These are phyloP conservation scores for Dactylellina parvicollis DNA, from an alignment of 2,329 filamentous ascomycete genomes.

Conservation along the genomic window DNA sequence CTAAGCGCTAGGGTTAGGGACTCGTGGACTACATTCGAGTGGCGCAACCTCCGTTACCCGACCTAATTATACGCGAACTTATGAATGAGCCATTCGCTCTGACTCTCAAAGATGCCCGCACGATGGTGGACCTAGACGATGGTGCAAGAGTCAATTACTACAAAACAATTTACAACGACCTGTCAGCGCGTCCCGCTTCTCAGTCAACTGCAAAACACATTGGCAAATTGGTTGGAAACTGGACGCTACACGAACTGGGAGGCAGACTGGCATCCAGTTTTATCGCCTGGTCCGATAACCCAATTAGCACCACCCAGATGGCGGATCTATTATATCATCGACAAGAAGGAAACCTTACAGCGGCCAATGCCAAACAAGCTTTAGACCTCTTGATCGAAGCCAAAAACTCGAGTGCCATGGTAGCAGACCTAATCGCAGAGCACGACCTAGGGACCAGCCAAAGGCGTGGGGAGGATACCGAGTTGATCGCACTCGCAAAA, in stretches of 20 bases:
- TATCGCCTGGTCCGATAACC: slow-evolving; percentile 62
- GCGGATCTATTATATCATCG: slow-evolving; percentile 63
- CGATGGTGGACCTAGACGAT: slow-evolving; percentile 78
- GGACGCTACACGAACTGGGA: slow-evolving; percentile 68
- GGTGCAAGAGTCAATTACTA: slow-evolving; percentile 83
- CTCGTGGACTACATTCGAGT: slow-evolving; percentile 72
- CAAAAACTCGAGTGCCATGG: background rate
- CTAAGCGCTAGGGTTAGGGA: slow-evolving; percentile 62
- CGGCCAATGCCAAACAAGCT: slow-evolving; percentile 42
- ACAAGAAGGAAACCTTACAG: slow-evolving; percentile 63
- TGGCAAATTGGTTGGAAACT: slow-evolving; percentile 69
- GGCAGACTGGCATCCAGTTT: slow-evolving; percentile 62
- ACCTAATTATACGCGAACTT: slow-evolving; percentile 73
- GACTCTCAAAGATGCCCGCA: slow-evolving; percentile 82
- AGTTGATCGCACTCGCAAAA: slow-evolving; percentile 22
- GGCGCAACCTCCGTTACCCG: slow-evolving; percentile 76
- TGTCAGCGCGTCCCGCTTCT: slow-evolving; percentile 54
- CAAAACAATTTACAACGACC: slow-evolving; percentile 18
- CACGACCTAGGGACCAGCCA: slow-evolving; percentile 27
- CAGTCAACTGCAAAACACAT: slow-evolving; percentile 58
- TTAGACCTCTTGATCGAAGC: slow-evolving; percentile 24
- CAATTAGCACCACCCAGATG: slow-evolving; percentile 62
- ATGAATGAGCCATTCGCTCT: slow-evolving; percentile 72
- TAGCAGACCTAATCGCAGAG: slow-evolving; percentile 24
- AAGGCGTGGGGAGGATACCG: slow-evolving; percentile 12